These are phyloP conservation scores for Bimuria novae-zelandiae DNA, from an alignment of 2,329 filamentous ascomycete genomes.

Conservation along the genomic window DNA sequence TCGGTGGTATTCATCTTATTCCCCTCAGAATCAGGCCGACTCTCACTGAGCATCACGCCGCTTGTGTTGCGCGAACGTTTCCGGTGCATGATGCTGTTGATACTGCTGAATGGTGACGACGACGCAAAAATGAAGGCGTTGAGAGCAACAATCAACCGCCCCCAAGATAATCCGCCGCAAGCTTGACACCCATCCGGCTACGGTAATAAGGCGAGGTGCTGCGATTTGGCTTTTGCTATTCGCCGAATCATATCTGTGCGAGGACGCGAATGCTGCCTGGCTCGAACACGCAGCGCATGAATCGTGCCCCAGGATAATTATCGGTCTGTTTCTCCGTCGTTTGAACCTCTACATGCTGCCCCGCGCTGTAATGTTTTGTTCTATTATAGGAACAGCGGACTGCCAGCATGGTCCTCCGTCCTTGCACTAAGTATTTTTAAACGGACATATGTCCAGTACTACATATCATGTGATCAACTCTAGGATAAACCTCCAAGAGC, in stretches of 20 bases:
- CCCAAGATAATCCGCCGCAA: no score
- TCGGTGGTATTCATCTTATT: neutral
- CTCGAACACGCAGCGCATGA: constrained; percentile 17
- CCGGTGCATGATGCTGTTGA: no score
- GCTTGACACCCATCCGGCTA: no score
- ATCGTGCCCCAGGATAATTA: constrained; percentile 14
- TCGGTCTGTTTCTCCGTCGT: constrained; percentile 27
- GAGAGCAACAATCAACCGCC: no score
- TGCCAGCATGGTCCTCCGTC: neutral
- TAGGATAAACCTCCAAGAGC: constrained; percentile 5
- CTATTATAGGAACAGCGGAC: constrained; percentile 23
- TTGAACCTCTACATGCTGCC: constrained; percentile 17
- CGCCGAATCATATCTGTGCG: neutral
- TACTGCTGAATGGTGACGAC: no score
- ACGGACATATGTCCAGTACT: neutral
- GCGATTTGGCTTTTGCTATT: no score
- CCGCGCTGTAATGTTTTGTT: constrained; percentile 24
- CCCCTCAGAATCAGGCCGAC: neutral
- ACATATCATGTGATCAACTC: neutral
- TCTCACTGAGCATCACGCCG: constrained; percentile 3
- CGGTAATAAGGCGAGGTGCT: no score
- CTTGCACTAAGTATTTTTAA: neutral
- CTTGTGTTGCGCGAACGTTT: neutral
- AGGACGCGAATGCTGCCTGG: neutral
- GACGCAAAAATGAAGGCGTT: no score